Conservation (phyloP, 805 yeast species). For the Cyberlindnera maclurae region DNA sequence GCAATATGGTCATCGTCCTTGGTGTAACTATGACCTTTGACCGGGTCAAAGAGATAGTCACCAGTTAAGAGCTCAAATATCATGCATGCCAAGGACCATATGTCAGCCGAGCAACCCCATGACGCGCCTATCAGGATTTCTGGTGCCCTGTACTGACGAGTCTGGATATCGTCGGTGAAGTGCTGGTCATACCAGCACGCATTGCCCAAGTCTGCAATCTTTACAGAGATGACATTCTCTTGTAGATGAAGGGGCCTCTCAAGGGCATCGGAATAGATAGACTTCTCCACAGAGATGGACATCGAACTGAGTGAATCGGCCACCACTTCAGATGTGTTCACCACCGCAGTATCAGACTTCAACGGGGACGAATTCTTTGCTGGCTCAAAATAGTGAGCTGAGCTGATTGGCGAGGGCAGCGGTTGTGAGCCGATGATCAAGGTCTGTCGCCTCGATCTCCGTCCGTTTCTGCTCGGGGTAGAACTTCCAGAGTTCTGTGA, state of each 20-base stretch:
- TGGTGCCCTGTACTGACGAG: conserved; percentile 77
- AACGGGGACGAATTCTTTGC: conserved; percentile 6
- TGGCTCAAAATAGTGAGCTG: conserved; percentile 27
- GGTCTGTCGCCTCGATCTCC: conserved; percentile 61
- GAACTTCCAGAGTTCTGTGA: conserved; percentile 17
- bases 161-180: conserved; percentile 64
- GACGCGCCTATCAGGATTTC: conserved; percentile 72
- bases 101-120: conserved; percentile 95
- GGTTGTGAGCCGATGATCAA: conserved; percentile 90
- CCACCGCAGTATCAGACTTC: conserved; percentile 4
- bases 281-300: conserved; percentile 28
- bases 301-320: conserved; percentile 34
- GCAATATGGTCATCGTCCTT: conserved; percentile 97
- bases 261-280: conserved; percentile 6
- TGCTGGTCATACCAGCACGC: conserved; percentile 65
- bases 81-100: conserved; percentile 94
- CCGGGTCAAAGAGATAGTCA: conserved; percentile 89
- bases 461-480: conserved; percentile 24
- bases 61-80: conserved; percentile 90
- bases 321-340: conserved; percentile 18
- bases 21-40: conserved; percentile 60
- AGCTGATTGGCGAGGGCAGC: conserved; percentile 76
- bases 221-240: conserved; percentile 58
- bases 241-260: conserved; percentile 4
- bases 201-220: conserved; percentile 83